Evolutionary conservation across 176 grass and related monocot genomes (phyloP).

Genomic region (Oryza meridionalis): DNA sequence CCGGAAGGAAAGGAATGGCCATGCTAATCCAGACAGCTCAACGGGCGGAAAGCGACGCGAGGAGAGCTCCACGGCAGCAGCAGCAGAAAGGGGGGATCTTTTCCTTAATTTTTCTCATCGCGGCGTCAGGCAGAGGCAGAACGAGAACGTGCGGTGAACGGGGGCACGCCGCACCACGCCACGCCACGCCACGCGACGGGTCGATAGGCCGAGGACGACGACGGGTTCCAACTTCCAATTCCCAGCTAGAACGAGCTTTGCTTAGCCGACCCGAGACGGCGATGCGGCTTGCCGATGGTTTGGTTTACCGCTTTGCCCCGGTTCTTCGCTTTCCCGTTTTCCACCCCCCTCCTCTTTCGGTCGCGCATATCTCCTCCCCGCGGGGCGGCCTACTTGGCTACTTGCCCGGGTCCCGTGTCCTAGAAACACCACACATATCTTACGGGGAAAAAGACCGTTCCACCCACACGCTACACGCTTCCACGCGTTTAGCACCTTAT

Average conservation of each 20-base stretch:
- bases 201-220: neutral
- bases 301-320: neutral
- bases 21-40: constrained; percentile 60
- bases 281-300: neutral
- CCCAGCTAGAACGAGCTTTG: neutral
- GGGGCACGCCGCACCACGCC: neutral
- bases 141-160: constrained; percentile 14
- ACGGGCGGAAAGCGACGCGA: constrained; percentile 22
- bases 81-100: neutral
- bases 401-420: constrained; percentile 23
- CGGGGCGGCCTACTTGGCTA: constrained; percentile 25
- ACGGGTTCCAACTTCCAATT: constrained; percentile 21
- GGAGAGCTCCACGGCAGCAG: neutral
- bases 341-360: neutral
- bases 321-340: constrained; percentile 17
- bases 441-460: constrained; percentile 4
- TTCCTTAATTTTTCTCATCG: neutral
- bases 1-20: neutral
- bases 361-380: neutral
- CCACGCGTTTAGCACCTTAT: too few species aligned
- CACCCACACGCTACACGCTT: constrained; percentile 2
- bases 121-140: neutral
- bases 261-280: neutral
- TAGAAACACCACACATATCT: neutral
- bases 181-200: neutral